Conservation (phyloP, 2,329 filamentous ascomycete genomes). For the Boeremia exigua region DNA sequence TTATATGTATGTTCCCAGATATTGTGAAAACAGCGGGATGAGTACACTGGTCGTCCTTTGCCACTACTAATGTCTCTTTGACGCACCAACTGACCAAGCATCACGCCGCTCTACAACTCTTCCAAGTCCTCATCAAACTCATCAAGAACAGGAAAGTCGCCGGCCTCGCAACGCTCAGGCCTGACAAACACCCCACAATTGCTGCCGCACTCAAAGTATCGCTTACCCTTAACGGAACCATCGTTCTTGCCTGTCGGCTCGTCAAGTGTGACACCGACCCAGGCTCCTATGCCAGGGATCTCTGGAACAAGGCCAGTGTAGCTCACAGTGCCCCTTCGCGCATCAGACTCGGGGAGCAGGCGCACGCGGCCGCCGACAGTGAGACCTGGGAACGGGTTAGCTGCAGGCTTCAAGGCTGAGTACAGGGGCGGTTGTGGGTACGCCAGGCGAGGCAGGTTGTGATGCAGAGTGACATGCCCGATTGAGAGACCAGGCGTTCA, state of each 20-base stretch:
- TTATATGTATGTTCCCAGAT: too few relatives aligned
- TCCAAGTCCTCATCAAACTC: conserved; percentile 69
- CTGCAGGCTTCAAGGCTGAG: background rate
- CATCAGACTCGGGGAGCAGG: conserved; percentile 67
- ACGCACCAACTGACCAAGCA: too few relatives aligned
- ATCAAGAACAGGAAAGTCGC: conserved; percentile 67
- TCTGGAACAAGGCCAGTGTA: conserved; percentile 78
- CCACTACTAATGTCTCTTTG: background rate
- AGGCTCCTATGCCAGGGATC: conserved; percentile 69
- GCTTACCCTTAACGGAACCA: conserved; percentile 69
- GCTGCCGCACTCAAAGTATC: conserved; percentile 72
- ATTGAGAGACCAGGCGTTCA: background rate
- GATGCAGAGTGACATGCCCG: background rate
- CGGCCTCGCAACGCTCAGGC: conserved; percentile 77
- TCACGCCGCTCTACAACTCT: conserved; percentile 52
- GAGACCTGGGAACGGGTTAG: conserved; percentile 32
- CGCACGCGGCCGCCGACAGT: conserved; percentile 41
- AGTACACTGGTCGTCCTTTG: too few relatives aligned
- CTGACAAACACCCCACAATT: conserved; percentile 82
- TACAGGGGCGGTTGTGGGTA: background rate
- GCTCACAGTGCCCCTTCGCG: conserved; percentile 70
- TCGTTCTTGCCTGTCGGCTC: conserved; percentile 86
- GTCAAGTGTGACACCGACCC: conserved; percentile 76
- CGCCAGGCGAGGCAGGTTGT: background rate
- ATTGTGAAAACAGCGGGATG: too few relatives aligned